phyloP scores from a whole-genome alignment of 129 eudicot species.

The Solidago caesia region DNA sequence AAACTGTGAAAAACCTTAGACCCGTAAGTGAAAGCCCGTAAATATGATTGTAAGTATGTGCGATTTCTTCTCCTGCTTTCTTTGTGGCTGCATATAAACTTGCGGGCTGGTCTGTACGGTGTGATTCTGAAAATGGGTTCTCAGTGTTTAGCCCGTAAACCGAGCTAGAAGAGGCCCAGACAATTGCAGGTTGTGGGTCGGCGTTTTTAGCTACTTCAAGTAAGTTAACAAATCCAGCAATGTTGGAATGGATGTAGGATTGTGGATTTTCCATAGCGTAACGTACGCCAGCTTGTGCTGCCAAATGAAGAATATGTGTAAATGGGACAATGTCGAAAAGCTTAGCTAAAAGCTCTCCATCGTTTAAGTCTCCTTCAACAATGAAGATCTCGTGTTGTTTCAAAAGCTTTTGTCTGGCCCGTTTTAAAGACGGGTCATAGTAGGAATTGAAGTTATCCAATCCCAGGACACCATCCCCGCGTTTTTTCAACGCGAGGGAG shows the following conservation, averaged over 20 bases:
- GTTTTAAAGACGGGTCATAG: constrained; percentile 68
- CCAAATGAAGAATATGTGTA: constrained; percentile 59
- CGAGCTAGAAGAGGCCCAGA: constrained; percentile 76
- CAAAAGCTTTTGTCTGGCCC: constrained; percentile 54
- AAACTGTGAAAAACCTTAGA: constrained; percentile 66
- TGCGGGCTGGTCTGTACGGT: constrained; percentile 77
- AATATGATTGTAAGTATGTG: constrained; percentile 73
- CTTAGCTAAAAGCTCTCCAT: constrained; percentile 50
- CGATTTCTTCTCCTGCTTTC: constrained; percentile 77
- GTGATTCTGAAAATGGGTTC: constrained; percentile 64
- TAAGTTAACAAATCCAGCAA: constrained; percentile 65
- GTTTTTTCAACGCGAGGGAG: constrained; percentile 58
- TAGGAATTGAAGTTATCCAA: constrained; percentile 66
- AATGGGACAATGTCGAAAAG: constrained; percentile 70
- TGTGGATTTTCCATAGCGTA: constrained; percentile 80
- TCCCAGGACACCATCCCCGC: constrained; percentile 77
- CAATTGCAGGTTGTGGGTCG: constrained; percentile 72
- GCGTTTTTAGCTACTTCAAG: constrained; percentile 56
- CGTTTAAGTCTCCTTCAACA: constrained; percentile 72
- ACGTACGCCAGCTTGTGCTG: constrained; percentile 77
- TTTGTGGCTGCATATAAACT: constrained; percentile 77
- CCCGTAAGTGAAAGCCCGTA: constrained; percentile 72
- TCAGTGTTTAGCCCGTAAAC: constrained; percentile 72
- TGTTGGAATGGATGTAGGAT: constrained; percentile 59
- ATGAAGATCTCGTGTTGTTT: constrained; percentile 48